Base-by-base conservation (phyloP, 2,329 filamentous ascomycete species). In the Hypomyces perniciosus region DNA sequence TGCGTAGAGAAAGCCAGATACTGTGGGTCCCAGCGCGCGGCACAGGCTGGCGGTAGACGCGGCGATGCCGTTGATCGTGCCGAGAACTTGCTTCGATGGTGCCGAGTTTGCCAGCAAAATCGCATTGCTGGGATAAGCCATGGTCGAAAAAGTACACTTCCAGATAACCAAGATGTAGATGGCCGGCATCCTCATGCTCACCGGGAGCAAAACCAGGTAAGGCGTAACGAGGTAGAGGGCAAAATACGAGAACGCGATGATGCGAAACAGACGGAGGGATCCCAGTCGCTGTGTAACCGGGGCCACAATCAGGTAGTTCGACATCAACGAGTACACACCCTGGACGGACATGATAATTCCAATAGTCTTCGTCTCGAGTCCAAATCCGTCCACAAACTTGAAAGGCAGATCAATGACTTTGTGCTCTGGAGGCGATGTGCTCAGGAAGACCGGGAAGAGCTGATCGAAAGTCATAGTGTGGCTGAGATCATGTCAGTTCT, bases 401-500 rank as follows among this genome's bases (percentile, higher is more conserved):
- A 99, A 93, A 0, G 92, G 92, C 2, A 96, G 78, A 9, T 71
- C 77, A 56, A 61, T 74, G 56, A 63, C 80, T 68, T 62, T 78
- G 64, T 61, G 77, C 65, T 72, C 59, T 1, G 76, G 77, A 8
- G 72, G 66, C 12, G 71, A 70, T 41, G 88, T 88, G 67, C 88
- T 92, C 63, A 99, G 81, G 59, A 99, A 90, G 2, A 96, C 88
- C 0, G 93, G 92, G 60, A 97, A 84, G 44, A 97, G 79, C 63
- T 96, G 88, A 69, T 99, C 93, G 61, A 95, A 93, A 0, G 91
- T 95, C 70, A 99, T 96, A 9, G 92, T 96, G 72, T 97, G 92
- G 72, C 91, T 96, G 62, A 38, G 55, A 31, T 29, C 31, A 9
- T 7, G 44, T 65, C 55, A 64, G 59, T 12, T 26, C 5, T 9